Evolutionary conservation across 1,284 basidiomycete species (phyloP), one percentile per base, ranked within the genome.

Genomic region (Apiotrichum gamsii): DNA sequence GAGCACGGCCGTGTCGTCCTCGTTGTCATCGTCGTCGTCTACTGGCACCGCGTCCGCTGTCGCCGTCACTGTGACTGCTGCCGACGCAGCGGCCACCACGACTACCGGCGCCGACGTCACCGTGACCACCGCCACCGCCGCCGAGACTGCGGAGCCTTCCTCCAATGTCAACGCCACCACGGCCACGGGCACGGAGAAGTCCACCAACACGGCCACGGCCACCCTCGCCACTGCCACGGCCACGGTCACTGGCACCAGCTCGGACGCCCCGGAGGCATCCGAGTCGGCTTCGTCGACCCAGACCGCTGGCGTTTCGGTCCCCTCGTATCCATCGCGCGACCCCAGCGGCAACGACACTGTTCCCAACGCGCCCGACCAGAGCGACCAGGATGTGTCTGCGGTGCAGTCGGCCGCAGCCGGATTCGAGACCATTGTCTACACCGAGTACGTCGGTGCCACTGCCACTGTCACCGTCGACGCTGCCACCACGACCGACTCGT

Each of bases 401-500:
- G 51, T 70, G 11, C 37, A 65, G 36, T 58, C 59, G 0, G 50
- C 49, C 14, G 62, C 61, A 1, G 49, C 59, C 2, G 47, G 50
- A 14, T 69, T 54, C 54, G 43, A 52, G 15, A 56, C 62, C 18
- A 62, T 68, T 47, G 59, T 61, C 19, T 72, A 67, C 53, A 63
- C 67, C 10, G 47, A 57, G 8, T 71, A 70, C 44, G 52, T 48
- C 4, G 44, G 50, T 28, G 25, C 36, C 31, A 44, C 43, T 10
- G 25, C 37, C 16, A 40, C 50, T 10, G 21, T 30, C 3, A 20
- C 43, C 16, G 20, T 4, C 9, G 30, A 14, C 3, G 28, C 37
- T 23, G 31, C 37, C 10, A 47, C 23, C 36, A 25, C 36, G 36
- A 1, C 21, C 2, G 36, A 4, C 16, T 5, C 15, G 18, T 36